phyloP scores from a whole-genome alignment of 371 early-diverging fungal species.

The Apophysomyces variabilis region DNA sequence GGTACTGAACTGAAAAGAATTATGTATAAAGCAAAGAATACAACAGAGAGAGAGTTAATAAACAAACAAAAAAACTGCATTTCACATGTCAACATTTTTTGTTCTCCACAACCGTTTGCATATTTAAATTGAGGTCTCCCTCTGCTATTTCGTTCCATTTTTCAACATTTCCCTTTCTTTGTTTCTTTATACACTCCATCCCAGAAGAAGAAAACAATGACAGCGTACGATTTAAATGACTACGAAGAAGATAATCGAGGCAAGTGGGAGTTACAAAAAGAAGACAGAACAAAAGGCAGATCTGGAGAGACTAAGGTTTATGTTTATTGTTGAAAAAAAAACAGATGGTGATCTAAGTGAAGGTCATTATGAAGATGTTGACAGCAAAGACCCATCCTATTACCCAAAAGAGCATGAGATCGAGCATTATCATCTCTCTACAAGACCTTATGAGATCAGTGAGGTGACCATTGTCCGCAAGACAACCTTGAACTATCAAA shows the following conservation, averaged over 20 bases:
- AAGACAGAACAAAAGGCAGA: too few species aligned
- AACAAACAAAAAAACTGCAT: constrained; percentile 12
- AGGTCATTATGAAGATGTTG: not conserved
- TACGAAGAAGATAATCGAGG: not conserved
- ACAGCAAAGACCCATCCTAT: not conserved
- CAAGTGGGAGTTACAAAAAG: not conserved
- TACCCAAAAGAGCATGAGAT: constrained; percentile 2
- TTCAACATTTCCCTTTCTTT: constrained; percentile 14
- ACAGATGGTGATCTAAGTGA: not conserved
- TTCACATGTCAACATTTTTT: constrained; percentile 13
- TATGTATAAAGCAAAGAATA: not conserved
- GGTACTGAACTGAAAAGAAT: not conserved
- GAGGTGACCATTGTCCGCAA: constrained; percentile 55
- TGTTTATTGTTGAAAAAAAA: not conserved
- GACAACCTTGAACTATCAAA: not conserved
- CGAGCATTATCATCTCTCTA: constrained; percentile 86
- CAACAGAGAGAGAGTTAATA: not conserved
- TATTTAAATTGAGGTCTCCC: not conserved
- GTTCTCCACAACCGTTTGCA: not conserved
- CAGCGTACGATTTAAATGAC: not conserved
- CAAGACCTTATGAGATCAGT: constrained; percentile 92
- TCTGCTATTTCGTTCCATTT: constrained; percentile 10
- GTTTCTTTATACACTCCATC: constrained; percentile 13
- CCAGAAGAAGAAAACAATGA: not conserved
- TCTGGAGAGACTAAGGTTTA: not conserved